Evolutionary conservation across 164 flowering plant species (phyloP), one percentile per base, ranked within the genome.

Genomic region (Nelumbo lutea): DNA sequence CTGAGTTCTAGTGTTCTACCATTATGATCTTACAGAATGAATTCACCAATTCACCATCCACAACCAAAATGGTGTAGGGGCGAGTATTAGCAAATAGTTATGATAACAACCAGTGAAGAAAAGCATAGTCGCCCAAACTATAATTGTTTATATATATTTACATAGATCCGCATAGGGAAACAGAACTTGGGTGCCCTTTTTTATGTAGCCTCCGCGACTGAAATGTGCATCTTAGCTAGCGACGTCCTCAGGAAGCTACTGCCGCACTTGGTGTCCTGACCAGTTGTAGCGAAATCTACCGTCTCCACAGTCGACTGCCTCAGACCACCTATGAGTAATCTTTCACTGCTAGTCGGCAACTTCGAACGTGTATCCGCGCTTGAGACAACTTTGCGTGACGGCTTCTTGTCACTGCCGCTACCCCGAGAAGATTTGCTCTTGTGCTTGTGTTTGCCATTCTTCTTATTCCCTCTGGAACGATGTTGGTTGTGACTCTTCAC

Each of bases 401-500:
- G 88, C 82, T 84, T 88, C 79, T 82, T 85, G 70, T 84, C 85
- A 57, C 72, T 85, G 64, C 71, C 72, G 64, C 77, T 69, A 1
- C 84, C 82, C 4, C 77, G 78, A 1, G 84, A 66, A 11, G 85
- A 78, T 62, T 79, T 86, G 40, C 86, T 85, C 72, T 82, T 90
- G 65, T 88, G 87, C 52, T 82, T 88, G 69, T 78, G 79, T 82
- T 87, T 86, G 56, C 85, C 84, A 47, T 75, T 79, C 74, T 81
- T 90, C 83, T 83, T 88, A 70, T 72, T 68, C 65, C 58, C 42
- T 64, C 59, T 77, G 38, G 79, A 62, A 59, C 68, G 80, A 67
- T 78, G 76, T 65, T 76, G 80, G 69, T 68, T 73, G 72, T 79
- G 74, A 72, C 77, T 72, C 64, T 65, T 84, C 46, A 80, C 84